A percentile compares a stretch with the other conserved stretches of the same genome.
phyloP scores from a whole-genome alignment of 257 asterid species.

The Cynanchum wilfordii region DNA sequence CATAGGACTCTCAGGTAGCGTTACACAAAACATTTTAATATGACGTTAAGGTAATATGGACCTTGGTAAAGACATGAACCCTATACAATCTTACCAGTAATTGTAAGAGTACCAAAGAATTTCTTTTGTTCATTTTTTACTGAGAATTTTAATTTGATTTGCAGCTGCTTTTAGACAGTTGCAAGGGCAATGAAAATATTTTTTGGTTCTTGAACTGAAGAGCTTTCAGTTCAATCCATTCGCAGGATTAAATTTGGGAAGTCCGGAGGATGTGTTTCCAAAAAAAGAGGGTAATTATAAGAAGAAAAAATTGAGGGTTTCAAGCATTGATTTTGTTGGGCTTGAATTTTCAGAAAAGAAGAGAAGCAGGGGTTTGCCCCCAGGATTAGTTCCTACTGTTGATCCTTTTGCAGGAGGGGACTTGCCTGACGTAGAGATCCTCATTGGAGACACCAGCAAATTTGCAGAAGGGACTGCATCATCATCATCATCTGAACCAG shows the following conservation, averaged over 20 bases:
- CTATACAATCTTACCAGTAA: neutral
- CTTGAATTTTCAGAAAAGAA: constrained; percentile 78
- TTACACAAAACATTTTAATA: neutral
- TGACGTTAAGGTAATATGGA: neutral
- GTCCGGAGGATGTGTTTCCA: constrained; percentile 24
- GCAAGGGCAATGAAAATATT: neutral
- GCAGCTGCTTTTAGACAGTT: neutral
- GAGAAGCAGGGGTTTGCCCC: constrained; percentile 61
- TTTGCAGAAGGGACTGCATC: constrained; percentile 36
- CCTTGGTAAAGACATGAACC: neutral
- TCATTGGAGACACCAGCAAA: constrained; percentile 68
- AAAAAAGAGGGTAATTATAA: constrained; percentile 20
- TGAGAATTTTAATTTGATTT: neutral
- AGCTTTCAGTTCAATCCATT: constrained; percentile 12
- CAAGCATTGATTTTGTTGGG: constrained; percentile 79
- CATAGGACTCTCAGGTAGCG: too few relatives aligned
- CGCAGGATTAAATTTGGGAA: constrained; percentile 40
- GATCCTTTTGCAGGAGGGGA: constrained; percentile 60
- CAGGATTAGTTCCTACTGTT: constrained; percentile 59
- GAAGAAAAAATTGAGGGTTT: constrained; percentile 42
- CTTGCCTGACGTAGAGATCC: constrained; percentile 72
- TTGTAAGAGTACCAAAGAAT: neutral
- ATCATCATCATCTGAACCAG: constrained; percentile 16
- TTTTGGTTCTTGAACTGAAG: constrained; percentile 1
- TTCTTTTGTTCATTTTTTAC: neutral